A percentile compares a stretch with the other conserved stretches of the same genome.
Evolutionary conservation across 441 rosid genomes (phyloP).

Genomic region (Raphanus hybrid): DNA sequence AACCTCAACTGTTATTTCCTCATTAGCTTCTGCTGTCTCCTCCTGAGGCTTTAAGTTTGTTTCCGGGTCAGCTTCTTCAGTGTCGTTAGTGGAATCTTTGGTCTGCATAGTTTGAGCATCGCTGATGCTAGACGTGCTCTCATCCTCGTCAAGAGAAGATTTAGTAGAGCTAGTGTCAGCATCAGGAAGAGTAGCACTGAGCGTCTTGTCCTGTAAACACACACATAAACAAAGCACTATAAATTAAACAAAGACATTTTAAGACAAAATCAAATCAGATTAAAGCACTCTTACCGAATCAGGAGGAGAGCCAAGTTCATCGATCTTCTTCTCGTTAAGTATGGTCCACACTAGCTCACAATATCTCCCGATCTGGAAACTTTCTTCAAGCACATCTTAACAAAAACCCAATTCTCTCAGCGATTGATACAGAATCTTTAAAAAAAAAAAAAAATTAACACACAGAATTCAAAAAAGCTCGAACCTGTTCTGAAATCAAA

Average conservation of each 20-base stretch:
- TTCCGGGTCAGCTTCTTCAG: constrained; percentile 21
- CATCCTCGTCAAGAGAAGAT: constrained; percentile 35
- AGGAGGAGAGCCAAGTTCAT: constrained; percentile 54
- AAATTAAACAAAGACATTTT: constrained; percentile 38
- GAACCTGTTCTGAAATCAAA: constrained; percentile 62
- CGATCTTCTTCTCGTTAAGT: constrained; percentile 52
- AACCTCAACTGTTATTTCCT: constrained; percentile 45
- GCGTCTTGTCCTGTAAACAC: constrained; percentile 43
- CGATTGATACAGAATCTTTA: neutral
- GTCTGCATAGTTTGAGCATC: constrained; percentile 42
- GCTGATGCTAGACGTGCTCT: constrained; percentile 29
- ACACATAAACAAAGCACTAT: neutral
- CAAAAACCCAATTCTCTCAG: neutral
- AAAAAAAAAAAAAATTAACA: neutral
- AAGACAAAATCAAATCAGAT: constrained; percentile 19
- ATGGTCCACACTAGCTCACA: constrained; percentile 63
- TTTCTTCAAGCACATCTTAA: constrained; percentile 69
- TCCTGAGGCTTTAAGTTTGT: constrained; percentile 45
- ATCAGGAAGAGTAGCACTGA: constrained; percentile 35
- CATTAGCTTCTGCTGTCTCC: constrained; percentile 39
- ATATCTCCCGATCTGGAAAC: constrained; percentile 56
- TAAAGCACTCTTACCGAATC: constrained; percentile 50
- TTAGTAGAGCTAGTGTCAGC: constrained; percentile 42
- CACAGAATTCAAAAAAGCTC: neutral
- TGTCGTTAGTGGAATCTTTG: constrained; percentile 36